Base-by-base conservation (phyloP, 805 yeast species). In the Naumovozyma baii region DNA sequence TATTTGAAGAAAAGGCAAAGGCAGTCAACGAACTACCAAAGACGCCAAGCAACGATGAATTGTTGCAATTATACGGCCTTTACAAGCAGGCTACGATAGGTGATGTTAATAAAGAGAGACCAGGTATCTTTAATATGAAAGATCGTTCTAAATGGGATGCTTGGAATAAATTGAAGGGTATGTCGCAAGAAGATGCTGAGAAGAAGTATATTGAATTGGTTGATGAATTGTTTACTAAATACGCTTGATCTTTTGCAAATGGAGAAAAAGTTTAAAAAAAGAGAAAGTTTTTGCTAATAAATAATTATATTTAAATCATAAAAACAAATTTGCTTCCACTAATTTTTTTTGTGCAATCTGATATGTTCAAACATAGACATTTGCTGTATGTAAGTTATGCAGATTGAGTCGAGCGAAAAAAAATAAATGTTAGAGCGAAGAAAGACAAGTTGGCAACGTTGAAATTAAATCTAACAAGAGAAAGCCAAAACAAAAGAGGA, bases 111-210 rank as follows among this genome's bases (percentile, higher is more conserved):
- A 83, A 95, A 46, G 69, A 73, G 40, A 84, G 85, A 69, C 98
- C 98, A 39, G 92, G 96, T 47, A 67, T 83, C 43, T 85, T 92
- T 63, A 94, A 87, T 68, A 74, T 92, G 69, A 86, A 83, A 70
- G 96, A 90, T 52, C 87, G 94, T 68, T 83, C 84, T 76, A 92
- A 92, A 73, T 92, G 97, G 97, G 90, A 88, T 61, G 75, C 97
- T 7, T 92, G 97, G 97, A 80, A 80, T 55, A 79, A 78, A 54
- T 69, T 80, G 57, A 82, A 83, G 69, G 98, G 98, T 42, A 75
- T 74, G 45, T 66, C 86, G 31, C 83, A 83, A 66, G 94, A 77
- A 52, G 96, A 86, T 28, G 98, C 98, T 44, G 97, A 90, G 72
- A 48, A 72, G 52, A 72, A 86, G 64, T 76, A 83, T 69, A 83